Evolutionary conservation across 805 yeast species (phyloP), one percentile per base, ranked within the genome.

Genomic region (Pichia cabralensis): DNA sequence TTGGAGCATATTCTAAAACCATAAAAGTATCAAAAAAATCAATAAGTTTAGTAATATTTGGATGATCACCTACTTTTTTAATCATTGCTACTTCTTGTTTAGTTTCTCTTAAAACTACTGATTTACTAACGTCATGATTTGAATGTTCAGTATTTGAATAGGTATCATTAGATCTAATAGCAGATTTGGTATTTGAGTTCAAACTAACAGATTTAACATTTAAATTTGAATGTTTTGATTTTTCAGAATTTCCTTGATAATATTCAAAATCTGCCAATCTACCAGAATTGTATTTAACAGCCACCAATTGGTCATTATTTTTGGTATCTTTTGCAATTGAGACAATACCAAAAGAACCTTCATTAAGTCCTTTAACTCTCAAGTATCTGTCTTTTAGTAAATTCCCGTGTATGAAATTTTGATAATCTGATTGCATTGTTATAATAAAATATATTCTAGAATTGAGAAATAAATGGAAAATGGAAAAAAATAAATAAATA

Each of bases 281-380:
- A 15, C 82, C 79, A 46, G 75, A 78, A 36, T 86, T 79, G 53
- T 82, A 83, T 59, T 89, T 88, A 41, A 89, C 75, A 3, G 96
- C 97, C 20, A 82, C 94, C 31, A 81, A 58, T 36, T 64, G 61
- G 42, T 64, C 49, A 21, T 53, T 46, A 21, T 52, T 39, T 25
- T 62, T 58, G 18, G 67, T 65, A 55, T 89, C 95, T 48, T 75
- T 76, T 8, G 95, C 96, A 18, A 89, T 66, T 2, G 94, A 76
- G 8, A 89, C 97, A 30, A 81, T 71, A 33, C 97, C 97, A 56
- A 84, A 89, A 0, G 96, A 84, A 21, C 97, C 97, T 55, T 84
- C 88, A 51, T 88, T 83, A 39, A 89, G 72, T 50, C 77, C 83
- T 38, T 73, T 75, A 16, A 85, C 65, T 46, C 78, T 78, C 38